phyloP scores from a whole-genome alignment of 352 stramenopile species.

The Globisporangium recalcitrans region DNA sequence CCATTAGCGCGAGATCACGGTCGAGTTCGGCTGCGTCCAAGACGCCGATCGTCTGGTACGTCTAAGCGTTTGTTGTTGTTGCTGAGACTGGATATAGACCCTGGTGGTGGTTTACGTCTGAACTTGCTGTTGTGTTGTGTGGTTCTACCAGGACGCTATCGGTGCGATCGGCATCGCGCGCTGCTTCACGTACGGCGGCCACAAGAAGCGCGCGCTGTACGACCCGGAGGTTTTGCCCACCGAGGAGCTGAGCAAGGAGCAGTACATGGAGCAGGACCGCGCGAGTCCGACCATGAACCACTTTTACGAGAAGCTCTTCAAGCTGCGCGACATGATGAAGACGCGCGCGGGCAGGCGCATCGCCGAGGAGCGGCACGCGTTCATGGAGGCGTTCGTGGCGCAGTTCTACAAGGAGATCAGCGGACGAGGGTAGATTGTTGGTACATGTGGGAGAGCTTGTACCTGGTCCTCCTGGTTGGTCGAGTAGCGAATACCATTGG shows the following conservation, averaged over 20 bases:
- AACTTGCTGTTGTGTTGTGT: background rate
- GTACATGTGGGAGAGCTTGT: too few relatives aligned
- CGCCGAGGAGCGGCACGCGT: conserved; percentile 74
- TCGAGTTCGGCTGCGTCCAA: conserved; percentile 86
- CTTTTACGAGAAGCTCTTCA: conserved; percentile 91
- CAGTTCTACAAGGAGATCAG: conserved; percentile 81
- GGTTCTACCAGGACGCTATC: conserved; percentile 65
- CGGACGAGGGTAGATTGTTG: conserved; percentile 26
- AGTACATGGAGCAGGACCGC: conserved; percentile 77
- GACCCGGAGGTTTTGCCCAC: conserved; percentile 51
- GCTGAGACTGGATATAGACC: too few relatives aligned
- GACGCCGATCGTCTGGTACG: conserved; percentile 81
- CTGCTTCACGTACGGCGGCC: conserved; percentile 87
- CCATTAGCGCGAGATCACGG: conserved; percentile 15
- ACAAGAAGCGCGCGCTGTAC: conserved; percentile 82
- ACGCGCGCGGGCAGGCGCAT: conserved; percentile 65
- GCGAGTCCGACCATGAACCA: conserved; percentile 80
- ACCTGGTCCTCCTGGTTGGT: too few relatives aligned
- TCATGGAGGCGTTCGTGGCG: conserved; percentile 83
- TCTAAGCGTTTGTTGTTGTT: background rate
- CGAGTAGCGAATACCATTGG: too few relatives aligned
- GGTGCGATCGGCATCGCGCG: conserved; percentile 88
- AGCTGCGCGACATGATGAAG: conserved; percentile 86
- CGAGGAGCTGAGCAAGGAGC: conserved; percentile 60
- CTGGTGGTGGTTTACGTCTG: background rate